These are phyloP conservation scores for Sordariomycetes sp. DNA, from an alignment of 2,329 filamentous ascomycete genomes.

Conservation along the genomic window DNA sequence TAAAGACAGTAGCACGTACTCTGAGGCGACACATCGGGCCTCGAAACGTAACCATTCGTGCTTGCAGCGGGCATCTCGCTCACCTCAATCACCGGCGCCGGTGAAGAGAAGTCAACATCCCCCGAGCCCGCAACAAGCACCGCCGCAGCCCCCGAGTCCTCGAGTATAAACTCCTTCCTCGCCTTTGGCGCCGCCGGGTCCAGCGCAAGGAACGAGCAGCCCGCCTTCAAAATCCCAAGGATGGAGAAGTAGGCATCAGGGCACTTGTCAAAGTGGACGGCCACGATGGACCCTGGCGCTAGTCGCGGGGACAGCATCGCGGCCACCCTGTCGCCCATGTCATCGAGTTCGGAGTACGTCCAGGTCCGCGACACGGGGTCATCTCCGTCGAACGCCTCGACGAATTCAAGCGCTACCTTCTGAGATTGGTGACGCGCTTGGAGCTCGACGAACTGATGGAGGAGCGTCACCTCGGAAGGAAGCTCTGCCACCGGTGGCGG, in stretches of 20 bases:
- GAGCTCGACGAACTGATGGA: conserved; percentile 71
- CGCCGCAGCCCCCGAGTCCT: conserved; percentile 57
- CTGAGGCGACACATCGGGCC: conserved; percentile 18
- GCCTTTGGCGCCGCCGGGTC: conserved; percentile 63
- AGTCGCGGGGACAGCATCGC: conserved; percentile 45
- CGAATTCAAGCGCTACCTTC: conserved; percentile 66
- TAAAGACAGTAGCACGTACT: conserved; percentile 75
- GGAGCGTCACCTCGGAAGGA: conserved; percentile 42
- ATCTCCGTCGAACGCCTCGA: conserved; percentile 36
- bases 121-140: conserved; percentile 39
- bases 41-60: neutral
- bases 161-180: conserved; percentile 67
- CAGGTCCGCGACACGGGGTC: conserved; percentile 30
- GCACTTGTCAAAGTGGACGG: conserved; percentile 75
- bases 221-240: conserved; percentile 71
- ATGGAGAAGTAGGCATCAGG: conserved; percentile 77
- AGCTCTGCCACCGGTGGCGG: conserved; percentile 50
- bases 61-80: neutral
- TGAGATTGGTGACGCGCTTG: conserved; percentile 45
- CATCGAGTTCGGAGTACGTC: conserved; percentile 65
- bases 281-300: conserved; percentile 51
- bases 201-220: conserved; percentile 71
- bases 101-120: neutral
- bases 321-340: conserved; percentile 62
- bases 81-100: neutral